phyloP scores from a whole-genome alignment of 768 basidiomycete genomes.

The Rhodotorula paludigena region DNA sequence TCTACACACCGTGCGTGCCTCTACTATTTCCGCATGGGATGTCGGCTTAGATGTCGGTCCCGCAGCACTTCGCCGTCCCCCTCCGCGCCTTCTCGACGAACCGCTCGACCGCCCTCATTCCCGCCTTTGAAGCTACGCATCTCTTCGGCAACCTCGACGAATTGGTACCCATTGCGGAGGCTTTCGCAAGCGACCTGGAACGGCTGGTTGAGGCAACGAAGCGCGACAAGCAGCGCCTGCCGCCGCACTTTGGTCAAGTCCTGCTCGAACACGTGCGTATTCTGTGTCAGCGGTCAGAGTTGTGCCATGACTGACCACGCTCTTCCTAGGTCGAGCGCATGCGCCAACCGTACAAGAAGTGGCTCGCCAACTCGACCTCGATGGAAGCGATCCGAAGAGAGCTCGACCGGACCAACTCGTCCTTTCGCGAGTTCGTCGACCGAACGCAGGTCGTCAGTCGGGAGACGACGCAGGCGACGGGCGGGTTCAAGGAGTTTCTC shows the following conservation, averaged over 20 bases:
- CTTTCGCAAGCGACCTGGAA: slow-evolving; percentile 78
- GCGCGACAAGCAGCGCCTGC: slow-evolving; percentile 56
- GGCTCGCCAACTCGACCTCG: slow-evolving; percentile 17
- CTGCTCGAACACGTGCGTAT: slow-evolving; percentile 62
- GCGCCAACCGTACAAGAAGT: slow-evolving; percentile 29
- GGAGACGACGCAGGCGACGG: slow-evolving; percentile 71
- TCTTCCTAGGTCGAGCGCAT: slow-evolving; percentile 26
- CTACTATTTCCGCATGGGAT: background rate
- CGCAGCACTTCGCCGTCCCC: slow-evolving; percentile 81
- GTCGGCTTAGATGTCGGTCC: background rate
- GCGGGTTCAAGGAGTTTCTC: slow-evolving; percentile 27
- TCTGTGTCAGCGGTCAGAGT: too few species aligned
- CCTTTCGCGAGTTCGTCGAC: slow-evolving; percentile 80
- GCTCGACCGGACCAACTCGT: slow-evolving; percentile 55
- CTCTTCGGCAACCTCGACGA: slow-evolving; percentile 71
- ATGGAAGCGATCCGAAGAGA: slow-evolving; percentile 22
- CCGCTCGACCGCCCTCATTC: slow-evolving; percentile 80
- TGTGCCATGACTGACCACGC: background rate
- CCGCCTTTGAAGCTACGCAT: slow-evolving; percentile 82
- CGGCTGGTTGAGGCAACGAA: slow-evolving; percentile 75
- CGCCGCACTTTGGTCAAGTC: slow-evolving; percentile 75
- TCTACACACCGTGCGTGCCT: slow-evolving; percentile 6
- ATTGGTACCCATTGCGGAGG: slow-evolving; percentile 74
- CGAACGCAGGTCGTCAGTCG: slow-evolving; percentile 52
- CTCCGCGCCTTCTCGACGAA: slow-evolving; percentile 75